Conservation (phyloP, 2,329 filamentous ascomycete genomes). For the Botrytis sinoallii region DNA sequence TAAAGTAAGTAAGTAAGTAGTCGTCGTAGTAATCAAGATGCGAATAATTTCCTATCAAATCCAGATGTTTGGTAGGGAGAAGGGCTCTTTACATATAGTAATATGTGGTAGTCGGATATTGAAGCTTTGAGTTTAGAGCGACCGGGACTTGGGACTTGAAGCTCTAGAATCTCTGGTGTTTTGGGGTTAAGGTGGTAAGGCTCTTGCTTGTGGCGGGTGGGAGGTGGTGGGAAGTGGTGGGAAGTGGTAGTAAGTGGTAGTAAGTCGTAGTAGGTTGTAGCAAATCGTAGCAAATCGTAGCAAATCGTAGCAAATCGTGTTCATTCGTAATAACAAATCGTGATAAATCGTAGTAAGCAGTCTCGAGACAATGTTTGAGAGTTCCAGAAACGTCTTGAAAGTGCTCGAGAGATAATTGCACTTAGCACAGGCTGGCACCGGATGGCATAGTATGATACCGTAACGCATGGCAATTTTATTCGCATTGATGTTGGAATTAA, state of each 20-base stretch:
- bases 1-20: not conserved
- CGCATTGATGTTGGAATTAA: conserved; percentile 4
- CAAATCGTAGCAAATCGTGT: not conserved
- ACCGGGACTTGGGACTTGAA: not conserved
- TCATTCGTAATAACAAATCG: not conserved
- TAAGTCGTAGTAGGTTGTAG: too few relatives aligned
- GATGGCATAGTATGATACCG: not conserved
- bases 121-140: not conserved
- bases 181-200: not conserved
- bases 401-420: not conserved
- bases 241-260: too few relatives aligned
- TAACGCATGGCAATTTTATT: not conserved
- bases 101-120: not conserved
- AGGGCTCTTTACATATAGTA: not conserved
- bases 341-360: not conserved
- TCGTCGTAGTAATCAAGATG: not conserved
- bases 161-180: not conserved
- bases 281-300: not conserved
- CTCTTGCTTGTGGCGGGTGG: not conserved
- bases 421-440: not conserved
- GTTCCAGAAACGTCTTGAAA: conserved; percentile 17
- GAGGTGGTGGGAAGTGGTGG: too few relatives aligned
- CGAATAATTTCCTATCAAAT: not conserved
- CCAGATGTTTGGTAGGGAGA: not conserved
- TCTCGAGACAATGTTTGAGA: not conserved